Evolutionary conservation across 495 filamentous ascomycete genomes (phyloP), one percentile per base, ranked within the genome.

Genomic region (Trichoderma erinaceum): DNA sequence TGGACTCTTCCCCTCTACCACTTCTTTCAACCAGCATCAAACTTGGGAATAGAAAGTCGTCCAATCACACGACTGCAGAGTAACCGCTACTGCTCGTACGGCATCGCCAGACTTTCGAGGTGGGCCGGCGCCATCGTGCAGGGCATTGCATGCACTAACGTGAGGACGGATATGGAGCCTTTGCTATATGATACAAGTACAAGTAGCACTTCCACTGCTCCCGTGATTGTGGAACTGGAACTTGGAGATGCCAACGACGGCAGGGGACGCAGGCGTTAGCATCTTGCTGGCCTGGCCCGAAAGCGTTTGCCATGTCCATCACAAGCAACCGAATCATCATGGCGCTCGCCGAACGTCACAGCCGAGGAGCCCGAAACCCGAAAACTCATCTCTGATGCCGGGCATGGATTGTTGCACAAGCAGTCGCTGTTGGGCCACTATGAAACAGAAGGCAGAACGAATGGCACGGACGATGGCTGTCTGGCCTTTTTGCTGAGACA

Each of bases 61-160:
- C 56, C 56, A 61, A 61, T 61, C 56, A 61, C 25, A 18, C 56
- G 56, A 25, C 56, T 25, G 23, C 56, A 61, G 27, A 32, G n/a
- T 21, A 27, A n/a, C 23, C 11, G 16, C 12, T 38, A 38, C 35
- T 29, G 29, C 29, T 38, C 35, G 35, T 38, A 38, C 8, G 35
- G 35, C 35, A 38, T 38, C 35, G 35, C 35, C 0, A 6, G 35
- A 38, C 35, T 2, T 58, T 61, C 56, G 56, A 61, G 25, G 56
- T 61, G 56, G 56, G 25, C 27, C 56, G 12, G 23, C 16, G 25
- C 11, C 23, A 18, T 61, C 23, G 56, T 32, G 25, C 56, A 61
- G 27, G 16, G 56, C 23, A 61, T 61, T 32, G 10, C 23, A 25
- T 56, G 10, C 16, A 56, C 21, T 56, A 16, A 56, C 5, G 50